Evolutionary conservation across 2,329 filamentous ascomycete species (phyloP).

Genomic region (Falciphora oryzae): DNA sequence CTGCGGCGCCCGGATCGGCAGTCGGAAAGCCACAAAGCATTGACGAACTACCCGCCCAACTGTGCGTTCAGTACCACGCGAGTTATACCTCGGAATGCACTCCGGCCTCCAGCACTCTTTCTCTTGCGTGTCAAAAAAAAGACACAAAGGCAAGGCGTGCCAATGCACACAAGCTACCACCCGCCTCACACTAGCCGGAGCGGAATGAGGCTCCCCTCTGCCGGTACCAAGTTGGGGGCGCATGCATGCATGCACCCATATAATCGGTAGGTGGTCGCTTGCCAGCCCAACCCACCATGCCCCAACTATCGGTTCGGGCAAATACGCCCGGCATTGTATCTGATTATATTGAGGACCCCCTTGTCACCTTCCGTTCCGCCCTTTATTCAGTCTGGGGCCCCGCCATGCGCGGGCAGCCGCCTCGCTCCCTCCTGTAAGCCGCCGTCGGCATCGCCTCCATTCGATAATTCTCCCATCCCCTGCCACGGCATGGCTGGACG

Average conservation of each 20-base stretch:
- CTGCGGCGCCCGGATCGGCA: background rate
- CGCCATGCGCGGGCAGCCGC: slow-evolving; percentile 18
- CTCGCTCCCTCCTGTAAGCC: slow-evolving; percentile 14
- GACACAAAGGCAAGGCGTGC: too few species aligned
- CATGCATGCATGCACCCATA: too few species aligned
- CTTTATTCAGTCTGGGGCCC: slow-evolving; percentile 18
- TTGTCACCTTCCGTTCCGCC: background rate
- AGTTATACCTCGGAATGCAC: too few species aligned
- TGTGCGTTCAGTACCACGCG: too few species aligned
- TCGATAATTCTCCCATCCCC: slow-evolving; percentile 16
- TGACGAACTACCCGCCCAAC: background rate
- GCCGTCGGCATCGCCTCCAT: slow-evolving; percentile 14
- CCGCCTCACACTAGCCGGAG: too few species aligned
- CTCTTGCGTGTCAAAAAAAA: too few species aligned
- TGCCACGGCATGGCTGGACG: background rate
- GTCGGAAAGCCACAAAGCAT: background rate
- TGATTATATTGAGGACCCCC: background rate
- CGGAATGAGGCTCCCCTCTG: too few species aligned
- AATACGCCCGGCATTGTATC: background rate
- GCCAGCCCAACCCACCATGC: background rate
- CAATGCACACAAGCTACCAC: too few species aligned
- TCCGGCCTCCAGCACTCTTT: too few species aligned
- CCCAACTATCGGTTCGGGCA: background rate
- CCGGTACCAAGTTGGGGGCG: too few species aligned
- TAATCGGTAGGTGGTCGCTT: background rate